Conservation (phyloP, 768 basidiomycete genomes). For the Calocybe cyanea region DNA sequence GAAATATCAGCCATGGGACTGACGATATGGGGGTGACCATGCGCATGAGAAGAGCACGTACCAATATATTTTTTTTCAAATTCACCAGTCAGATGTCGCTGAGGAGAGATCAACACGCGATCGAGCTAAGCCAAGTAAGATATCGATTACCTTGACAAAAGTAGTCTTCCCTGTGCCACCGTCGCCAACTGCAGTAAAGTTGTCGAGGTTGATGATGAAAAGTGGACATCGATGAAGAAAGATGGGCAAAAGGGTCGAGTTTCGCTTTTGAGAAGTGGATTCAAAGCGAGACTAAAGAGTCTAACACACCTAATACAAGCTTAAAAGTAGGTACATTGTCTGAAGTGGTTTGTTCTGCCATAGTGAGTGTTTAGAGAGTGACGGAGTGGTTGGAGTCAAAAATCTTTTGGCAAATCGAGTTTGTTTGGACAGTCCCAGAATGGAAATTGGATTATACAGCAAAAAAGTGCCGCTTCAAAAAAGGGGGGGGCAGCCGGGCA, state of each 20-base stretch:
- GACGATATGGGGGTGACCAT: slow-evolving; percentile 12
- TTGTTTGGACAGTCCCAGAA: slow-evolving; percentile 35
- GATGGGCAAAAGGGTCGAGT: slow-evolving; percentile 18
- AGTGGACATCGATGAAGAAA: slow-evolving; percentile 54
- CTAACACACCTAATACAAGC: slow-evolving; percentile 87
- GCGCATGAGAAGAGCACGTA: slow-evolving; percentile 35
- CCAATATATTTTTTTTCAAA: slow-evolving; percentile 99
- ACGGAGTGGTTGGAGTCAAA: slow-evolving; percentile 22
- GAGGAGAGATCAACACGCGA: slow-evolving; percentile 53
- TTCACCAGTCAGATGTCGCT: slow-evolving; percentile 99
- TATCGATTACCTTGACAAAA: slow-evolving; percentile 80
- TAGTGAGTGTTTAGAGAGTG: slow-evolving; percentile 13
- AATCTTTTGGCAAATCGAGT: slow-evolving; percentile 39
- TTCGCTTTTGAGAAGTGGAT: slow-evolving; percentile 23
- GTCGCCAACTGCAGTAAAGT: slow-evolving; percentile 69
- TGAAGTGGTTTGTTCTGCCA: slow-evolving; percentile 29
- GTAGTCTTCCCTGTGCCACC: slow-evolving; percentile 98
- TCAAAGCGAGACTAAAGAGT: not conserved
- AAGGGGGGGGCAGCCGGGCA: too few species aligned
- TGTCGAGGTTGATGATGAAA: slow-evolving; percentile 20
- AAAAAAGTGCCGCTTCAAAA: too few species aligned
- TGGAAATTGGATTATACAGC: not conserved
- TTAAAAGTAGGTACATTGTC: slow-evolving; percentile 84
- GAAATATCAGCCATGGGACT: slow-evolving; percentile 14
- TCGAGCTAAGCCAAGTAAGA: slow-evolving; percentile 27